Evolutionary conservation across 306 rosid species (phyloP), one percentile per base, ranked within the genome.

Genomic region (Begonia masoniana): DNA sequence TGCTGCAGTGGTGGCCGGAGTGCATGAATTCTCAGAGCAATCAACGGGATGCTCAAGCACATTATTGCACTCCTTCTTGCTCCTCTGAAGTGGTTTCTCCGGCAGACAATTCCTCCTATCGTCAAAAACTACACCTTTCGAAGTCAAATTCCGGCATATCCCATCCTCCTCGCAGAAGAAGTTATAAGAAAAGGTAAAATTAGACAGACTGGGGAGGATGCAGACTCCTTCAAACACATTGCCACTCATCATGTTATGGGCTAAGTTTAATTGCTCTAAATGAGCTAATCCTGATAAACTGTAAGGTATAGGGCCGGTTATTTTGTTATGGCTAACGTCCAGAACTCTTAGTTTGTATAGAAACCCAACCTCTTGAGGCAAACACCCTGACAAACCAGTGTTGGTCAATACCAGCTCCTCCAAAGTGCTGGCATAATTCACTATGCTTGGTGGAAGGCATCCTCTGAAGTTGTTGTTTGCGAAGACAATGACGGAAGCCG

Each of bases 401-500:
- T 83, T 92, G 62, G 76, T 81, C 8, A 81, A 19, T 23, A 92
- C 65, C 13, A 86, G 78, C 14, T 91, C 94, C 71, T 86, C 99
- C 49, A 91, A 71, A 17, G 84, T 71, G 17, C 70, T 41, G 7
- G 94, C 96, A 5, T 73, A 64, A 48, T 75, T 71, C 10, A 67
- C 80, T 50, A 91, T 77, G 61, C 78, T 75, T 12, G 85, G 71
- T 10, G 96, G 84, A 6, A 86, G 69, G 63, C 94, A 77, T 0
- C 94, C 86, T 14, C 94, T 77, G 5, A 78, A 83, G 45, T 70
- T 81, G 87, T 85, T 91, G 65, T 91, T 81, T 13, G 99, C 94
- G 50, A 86, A 77, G 21, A 86, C 96, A 8, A 86, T 12, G 13
- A 86, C 96, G 41, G 82, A 68, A 23, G 91, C 91, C 12, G 77